These are phyloP conservation scores for Conringia planisiliqua DNA, from an alignment of 345 rosid species.

Conservation along the genomic window DNA sequence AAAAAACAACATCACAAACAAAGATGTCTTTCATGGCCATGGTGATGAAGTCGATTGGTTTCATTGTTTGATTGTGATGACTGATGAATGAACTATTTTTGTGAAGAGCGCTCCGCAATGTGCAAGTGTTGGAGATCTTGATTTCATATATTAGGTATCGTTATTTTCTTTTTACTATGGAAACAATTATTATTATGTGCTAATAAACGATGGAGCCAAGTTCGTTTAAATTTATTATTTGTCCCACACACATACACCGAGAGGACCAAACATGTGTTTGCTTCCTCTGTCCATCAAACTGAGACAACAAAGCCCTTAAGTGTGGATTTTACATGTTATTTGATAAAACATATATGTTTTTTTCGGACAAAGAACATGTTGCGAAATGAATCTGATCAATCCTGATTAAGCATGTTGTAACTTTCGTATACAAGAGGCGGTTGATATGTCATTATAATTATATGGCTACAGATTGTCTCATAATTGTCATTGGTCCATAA, in stretches of 20 bases:
- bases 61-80: not conserved
- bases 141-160: not conserved
- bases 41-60: not conserved
- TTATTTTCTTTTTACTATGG: not conserved
- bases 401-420: not conserved
- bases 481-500: not conserved
- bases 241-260: slow-evolving; percentile 2
- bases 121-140: not conserved
- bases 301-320: not conserved
- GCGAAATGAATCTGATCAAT: not conserved
- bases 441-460: not conserved
- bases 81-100: not conserved
- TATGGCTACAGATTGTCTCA: not conserved
- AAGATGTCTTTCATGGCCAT: not conserved
- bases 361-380: not conserved
- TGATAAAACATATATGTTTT: not conserved
- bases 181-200: not conserved
- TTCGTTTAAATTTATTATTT: not conserved
- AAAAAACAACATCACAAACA: not conserved
- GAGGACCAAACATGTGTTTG: slow-evolving; percentile 10
- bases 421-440: not conserved
- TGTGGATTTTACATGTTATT: not conserved
- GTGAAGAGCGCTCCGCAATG: not conserved
- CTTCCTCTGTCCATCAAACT: not conserved
- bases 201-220: not conserved